Percentiles rank a stretch among this genome's conserved stretches.
phyloP scores from a whole-genome alignment of 2,329 filamentous ascomycete genomes.

The Chrysoporthe puriensis region DNA sequence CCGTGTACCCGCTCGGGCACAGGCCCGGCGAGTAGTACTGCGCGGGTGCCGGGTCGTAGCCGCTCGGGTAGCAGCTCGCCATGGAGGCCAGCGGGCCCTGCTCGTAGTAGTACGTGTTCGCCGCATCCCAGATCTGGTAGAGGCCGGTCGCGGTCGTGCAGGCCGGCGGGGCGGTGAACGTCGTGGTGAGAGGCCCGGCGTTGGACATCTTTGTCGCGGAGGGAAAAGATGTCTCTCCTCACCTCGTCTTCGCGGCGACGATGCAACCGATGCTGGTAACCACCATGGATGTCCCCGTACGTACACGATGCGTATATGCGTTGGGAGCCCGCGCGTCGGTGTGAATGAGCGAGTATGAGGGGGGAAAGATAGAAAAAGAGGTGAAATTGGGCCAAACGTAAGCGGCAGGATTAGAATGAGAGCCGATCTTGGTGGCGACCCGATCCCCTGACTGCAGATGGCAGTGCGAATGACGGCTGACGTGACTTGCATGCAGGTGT shows the following conservation, averaged over 20 bases:
- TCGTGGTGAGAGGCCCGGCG: conserved; percentile 37
- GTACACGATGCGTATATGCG: not conserved
- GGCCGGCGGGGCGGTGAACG: conserved; percentile 34
- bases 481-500: not conserved
- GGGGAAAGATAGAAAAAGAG: not conserved
- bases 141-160: conserved; percentile 34
- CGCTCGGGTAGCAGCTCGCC: conserved; percentile 34
- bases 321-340: not conserved
- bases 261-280: not conserved
- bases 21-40: conserved; percentile 36
- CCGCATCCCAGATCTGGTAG: conserved; percentile 33
- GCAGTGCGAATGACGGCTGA: conserved; percentile 9
- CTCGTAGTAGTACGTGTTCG: conserved; percentile 30
- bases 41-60: conserved; percentile 33
- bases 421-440: not conserved
- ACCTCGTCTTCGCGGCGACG: conserved; percentile 24
- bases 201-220: conserved; percentile 22
- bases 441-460: not conserved
- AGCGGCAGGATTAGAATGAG: conserved; percentile 10
- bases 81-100: conserved; percentile 35
- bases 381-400: conserved; percentile 4
- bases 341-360: not conserved
- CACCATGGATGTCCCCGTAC: not conserved
- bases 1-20: conserved; percentile 36
- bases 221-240: conserved; percentile 12